A percentile compares a stretch with the other conserved stretches of the same genome.
Evolutionary conservation across 805 yeast genomes (phyloP).

Genomic region (Geotrichum ghanense): DNA sequence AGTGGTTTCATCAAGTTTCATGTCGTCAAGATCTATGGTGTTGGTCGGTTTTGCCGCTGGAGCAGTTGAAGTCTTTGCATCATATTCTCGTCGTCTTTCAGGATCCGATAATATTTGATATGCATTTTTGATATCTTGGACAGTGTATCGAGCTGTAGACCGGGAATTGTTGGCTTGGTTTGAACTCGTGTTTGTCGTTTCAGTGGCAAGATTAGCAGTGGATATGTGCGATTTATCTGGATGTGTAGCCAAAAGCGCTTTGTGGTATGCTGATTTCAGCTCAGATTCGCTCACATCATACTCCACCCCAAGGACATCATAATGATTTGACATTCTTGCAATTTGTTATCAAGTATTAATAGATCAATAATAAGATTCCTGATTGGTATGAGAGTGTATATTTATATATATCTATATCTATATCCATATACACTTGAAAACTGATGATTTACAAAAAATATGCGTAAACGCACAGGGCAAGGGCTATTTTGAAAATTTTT

Average conservation of each 20-base stretch:
- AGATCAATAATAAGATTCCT: too few relatives aligned
- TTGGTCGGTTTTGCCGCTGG: slow-evolving; percentile 33
- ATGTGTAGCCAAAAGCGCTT: slow-evolving; percentile 49
- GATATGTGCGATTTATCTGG: slow-evolving; percentile 75
- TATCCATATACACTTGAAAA: slow-evolving; percentile 3
- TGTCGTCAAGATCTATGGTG: slow-evolving; percentile 55
- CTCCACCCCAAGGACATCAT: slow-evolving; percentile 42
- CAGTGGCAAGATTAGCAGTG: too few relatives aligned
- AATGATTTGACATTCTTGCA: slow-evolving; percentile 33
- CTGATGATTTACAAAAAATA: background rate
- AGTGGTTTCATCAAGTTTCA: slow-evolving; percentile 44
- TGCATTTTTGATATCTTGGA: slow-evolving; percentile 49
- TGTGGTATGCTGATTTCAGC: slow-evolving; percentile 54
- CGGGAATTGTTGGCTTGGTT: background rate
- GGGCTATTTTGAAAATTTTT: background rate
- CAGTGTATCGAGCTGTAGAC: too few relatives aligned
- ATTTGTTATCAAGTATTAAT: too few relatives aligned
- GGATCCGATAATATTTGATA: slow-evolving; percentile 42
- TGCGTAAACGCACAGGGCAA: slow-evolving; percentile 2
- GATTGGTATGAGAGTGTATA: too few relatives aligned
- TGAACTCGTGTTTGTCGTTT: slow-evolving; percentile 2
- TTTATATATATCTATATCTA: too few relatives aligned
- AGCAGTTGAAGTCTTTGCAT: slow-evolving; percentile 29
- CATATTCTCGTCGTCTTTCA: slow-evolving; percentile 37
- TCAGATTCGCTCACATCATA: slow-evolving; percentile 25